Conservation (phyloP, 148 eudicot species). For the Chenopodium berlandieri region DNA sequence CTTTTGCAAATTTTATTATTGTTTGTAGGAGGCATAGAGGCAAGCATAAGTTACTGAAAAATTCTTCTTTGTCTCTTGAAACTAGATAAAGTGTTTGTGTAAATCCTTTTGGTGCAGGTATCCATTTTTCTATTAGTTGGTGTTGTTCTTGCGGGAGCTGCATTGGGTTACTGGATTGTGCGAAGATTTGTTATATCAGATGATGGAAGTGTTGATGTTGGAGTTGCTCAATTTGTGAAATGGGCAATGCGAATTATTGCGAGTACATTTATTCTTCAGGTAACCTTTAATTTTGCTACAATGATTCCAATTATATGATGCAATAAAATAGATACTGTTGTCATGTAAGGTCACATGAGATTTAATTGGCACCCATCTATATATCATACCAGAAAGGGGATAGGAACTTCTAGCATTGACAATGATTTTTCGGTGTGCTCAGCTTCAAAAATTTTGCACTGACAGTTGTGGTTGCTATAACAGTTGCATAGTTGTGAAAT, state of each 20-base stretch:
- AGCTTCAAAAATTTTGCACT: not conserved
- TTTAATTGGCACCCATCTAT: not conserved
- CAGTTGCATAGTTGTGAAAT: not conserved
- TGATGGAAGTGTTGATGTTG: conserved; percentile 86
- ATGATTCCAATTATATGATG: conserved; percentile 1
- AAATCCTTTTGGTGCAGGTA: conserved; percentile 45
- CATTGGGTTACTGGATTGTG: conserved; percentile 84
- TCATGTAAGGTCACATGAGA: not conserved
- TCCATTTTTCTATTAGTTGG: conserved; percentile 56
- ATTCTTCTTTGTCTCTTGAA: not conserved
- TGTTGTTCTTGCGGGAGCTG: conserved; percentile 82
- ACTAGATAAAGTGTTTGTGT: not conserved
- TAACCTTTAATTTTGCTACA: conserved; percentile 21
- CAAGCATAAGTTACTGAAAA: no score
- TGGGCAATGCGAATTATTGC: conserved; percentile 84
- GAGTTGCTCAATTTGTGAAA: conserved; percentile 74
- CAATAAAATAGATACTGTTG: not conserved
- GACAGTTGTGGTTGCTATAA: not conserved
- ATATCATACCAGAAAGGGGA: not conserved
- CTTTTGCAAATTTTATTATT: no score
- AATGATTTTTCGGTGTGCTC: not conserved
- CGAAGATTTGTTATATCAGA: conserved; percentile 77
- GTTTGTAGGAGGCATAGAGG: no score
- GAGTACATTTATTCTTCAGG: conserved; percentile 70
- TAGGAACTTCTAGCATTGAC: not conserved